Conservation (phyloP, 2,329 filamentous ascomycete species). For the Graphilbum sp. region DNA sequence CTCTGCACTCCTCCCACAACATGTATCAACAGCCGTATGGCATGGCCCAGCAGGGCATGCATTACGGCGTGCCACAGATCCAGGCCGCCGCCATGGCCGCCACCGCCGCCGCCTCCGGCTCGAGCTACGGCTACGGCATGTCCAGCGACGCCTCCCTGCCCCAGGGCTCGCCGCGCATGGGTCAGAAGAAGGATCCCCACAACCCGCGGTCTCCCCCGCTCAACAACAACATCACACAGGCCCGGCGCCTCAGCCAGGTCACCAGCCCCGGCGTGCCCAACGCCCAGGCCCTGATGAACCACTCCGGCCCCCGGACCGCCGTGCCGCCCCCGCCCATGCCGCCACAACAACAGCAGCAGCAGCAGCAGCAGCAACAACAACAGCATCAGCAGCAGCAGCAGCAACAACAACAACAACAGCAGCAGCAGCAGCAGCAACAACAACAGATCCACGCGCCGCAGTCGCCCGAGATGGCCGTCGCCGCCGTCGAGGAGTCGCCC, state of each 20-base stretch:
- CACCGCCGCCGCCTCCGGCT: slow-evolving; percentile 79
- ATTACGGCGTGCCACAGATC: slow-evolving; percentile 42
- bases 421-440: slow-evolving; percentile 36
- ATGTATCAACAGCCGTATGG: slow-evolving; percentile 69
- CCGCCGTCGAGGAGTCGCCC: slow-evolving; percentile 72
- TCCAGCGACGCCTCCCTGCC: slow-evolving; percentile 50
- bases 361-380: slow-evolving; percentile 59
- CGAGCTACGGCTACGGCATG: slow-evolving; percentile 52
- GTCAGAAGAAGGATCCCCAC: slow-evolving; percentile 55
- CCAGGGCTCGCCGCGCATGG: slow-evolving; percentile 64
- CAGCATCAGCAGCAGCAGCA: too few relatives aligned
- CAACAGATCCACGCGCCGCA: slow-evolving; percentile 53
- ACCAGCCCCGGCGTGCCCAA: slow-evolving; percentile 59
- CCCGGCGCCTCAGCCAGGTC: slow-evolving; percentile 57
- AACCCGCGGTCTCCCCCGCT: slow-evolving; percentile 66
- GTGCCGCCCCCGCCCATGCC: slow-evolving; percentile 43
- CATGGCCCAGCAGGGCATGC: slow-evolving; percentile 58
- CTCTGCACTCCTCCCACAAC: too few relatives aligned
- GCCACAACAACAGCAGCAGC: slow-evolving; percentile 47
- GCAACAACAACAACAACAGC: too few relatives aligned
- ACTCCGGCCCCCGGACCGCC: slow-evolving; percentile 33
- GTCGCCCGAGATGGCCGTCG: slow-evolving; percentile 63
- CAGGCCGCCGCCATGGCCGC: slow-evolving; percentile 86
- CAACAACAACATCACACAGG: slow-evolving; percentile 39
- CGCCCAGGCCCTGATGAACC: slow-evolving; percentile 61